Conservation (phyloP, 2,329 filamentous ascomycete species). For the Hymenoscyphus scutula region DNA sequence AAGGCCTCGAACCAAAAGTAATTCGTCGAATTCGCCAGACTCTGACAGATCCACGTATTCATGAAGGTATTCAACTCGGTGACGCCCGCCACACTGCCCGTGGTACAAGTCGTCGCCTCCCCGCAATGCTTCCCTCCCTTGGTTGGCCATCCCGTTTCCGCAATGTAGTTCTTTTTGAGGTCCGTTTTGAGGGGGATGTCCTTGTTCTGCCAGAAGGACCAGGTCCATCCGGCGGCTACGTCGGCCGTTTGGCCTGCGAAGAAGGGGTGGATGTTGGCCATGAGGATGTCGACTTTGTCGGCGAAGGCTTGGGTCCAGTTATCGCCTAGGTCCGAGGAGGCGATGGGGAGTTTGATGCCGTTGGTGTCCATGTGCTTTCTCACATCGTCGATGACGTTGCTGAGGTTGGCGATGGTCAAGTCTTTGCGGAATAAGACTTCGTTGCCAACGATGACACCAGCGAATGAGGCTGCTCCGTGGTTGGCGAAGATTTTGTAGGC, state of each 20-base stretch:
- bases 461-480: constrained; percentile 68
- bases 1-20: constrained; percentile 99
- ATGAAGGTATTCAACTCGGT: constrained; percentile 83
- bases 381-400: constrained; percentile 63
- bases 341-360: constrained; percentile 68
- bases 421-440: constrained; percentile 76
- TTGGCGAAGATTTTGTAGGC: constrained; percentile 80
- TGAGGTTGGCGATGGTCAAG: constrained; percentile 63
- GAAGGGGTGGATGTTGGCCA: constrained; percentile 97
- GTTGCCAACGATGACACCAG: constrained; percentile 78
- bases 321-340: constrained; percentile 85
- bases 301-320: constrained; percentile 77
- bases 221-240: constrained; percentile 76
- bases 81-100: constrained; percentile 74
- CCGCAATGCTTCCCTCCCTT: constrained; percentile 79
- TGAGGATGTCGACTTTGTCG: constrained; percentile 74
- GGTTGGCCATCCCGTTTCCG: constrained; percentile 89
- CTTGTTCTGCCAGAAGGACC: constrained; percentile 72
- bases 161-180: constrained; percentile 70
- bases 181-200: constrained; percentile 63
- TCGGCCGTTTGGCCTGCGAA: constrained; percentile 75
- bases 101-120: constrained; percentile 52
- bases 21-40: constrained; percentile 76
- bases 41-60: constrained; percentile 78
- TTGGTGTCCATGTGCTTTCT: constrained; percentile 68